Percentiles rank a stretch among this genome's conserved stretches.
Conservation (phyloP, 164 flowering plant genomes). For the Magnolia sinica region DNA sequence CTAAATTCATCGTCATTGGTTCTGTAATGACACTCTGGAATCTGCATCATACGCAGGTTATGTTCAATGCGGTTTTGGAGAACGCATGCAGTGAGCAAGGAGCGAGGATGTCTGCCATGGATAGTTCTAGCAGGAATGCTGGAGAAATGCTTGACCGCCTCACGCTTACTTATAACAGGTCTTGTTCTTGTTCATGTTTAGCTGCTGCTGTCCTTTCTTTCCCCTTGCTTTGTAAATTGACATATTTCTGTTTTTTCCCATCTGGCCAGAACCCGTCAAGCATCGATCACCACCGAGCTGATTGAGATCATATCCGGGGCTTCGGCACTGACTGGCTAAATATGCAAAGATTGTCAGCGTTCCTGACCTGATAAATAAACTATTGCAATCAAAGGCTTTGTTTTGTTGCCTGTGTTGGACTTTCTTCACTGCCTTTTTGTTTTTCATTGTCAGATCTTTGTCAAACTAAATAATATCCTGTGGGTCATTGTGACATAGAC, state of each 20-base stretch:
- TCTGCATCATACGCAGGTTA: slow-evolving; percentile 33
- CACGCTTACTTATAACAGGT: slow-evolving; percentile 94
- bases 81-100: slow-evolving; percentile 99
- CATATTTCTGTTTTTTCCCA: not conserved
- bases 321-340: slow-evolving; percentile 72
- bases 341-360: not conserved
- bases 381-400: not conserved
- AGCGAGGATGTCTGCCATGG: slow-evolving; percentile 99
- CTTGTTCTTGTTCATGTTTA: slow-evolving; percentile 23
- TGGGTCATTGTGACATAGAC: no score
- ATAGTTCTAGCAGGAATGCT: slow-evolving; percentile 97
- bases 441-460: not conserved
- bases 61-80: slow-evolving; percentile 91
- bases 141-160: slow-evolving; percentile 99
- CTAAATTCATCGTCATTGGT: not conserved
- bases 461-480: not conserved
- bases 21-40: not conserved
- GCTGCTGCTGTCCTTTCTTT: not conserved
- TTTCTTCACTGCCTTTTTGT: not conserved
- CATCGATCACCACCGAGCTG: slow-evolving; percentile 89
- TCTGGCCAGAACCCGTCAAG: slow-evolving; percentile 79
- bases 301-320: slow-evolving; percentile 97
- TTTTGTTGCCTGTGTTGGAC: not conserved
- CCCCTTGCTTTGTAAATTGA: not conserved
- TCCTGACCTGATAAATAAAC: not conserved